phyloP scores from a whole-genome alignment of 1,284 basidiomycete genomes.

The Schizophyllum amplum region DNA sequence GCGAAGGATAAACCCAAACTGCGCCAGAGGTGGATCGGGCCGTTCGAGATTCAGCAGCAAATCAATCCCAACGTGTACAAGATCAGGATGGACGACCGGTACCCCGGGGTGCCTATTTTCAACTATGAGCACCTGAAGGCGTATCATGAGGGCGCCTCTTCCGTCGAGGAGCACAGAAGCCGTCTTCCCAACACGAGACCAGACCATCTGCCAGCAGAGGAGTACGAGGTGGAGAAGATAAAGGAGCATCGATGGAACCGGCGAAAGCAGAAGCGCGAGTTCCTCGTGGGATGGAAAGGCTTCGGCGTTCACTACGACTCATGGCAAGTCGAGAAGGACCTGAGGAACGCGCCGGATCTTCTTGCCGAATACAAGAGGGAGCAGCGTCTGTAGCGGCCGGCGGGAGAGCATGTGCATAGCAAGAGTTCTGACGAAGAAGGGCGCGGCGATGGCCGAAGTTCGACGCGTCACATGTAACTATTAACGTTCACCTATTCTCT shows the following conservation, averaged over 20 bases:
- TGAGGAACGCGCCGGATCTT: background rate
- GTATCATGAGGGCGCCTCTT: constrained; percentile 6
- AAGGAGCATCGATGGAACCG: background rate
- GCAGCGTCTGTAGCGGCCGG: too few species aligned
- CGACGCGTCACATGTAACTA: too few species aligned
- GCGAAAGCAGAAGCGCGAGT: background rate
- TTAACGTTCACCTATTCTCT: too few species aligned
- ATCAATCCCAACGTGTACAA: constrained; percentile 21
- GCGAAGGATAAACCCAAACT: constrained; percentile 23
- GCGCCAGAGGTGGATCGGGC: constrained; percentile 21
- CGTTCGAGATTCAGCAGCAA: constrained; percentile 22
- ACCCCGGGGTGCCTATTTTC: constrained; percentile 21
- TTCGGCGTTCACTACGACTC: constrained; percentile 14
- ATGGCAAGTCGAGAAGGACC: background rate
- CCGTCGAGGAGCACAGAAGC: background rate
- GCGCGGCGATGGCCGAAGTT: too few species aligned
- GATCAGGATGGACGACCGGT: constrained; percentile 17
- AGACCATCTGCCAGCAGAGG: background rate
- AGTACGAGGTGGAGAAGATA: background rate
- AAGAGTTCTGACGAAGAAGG: too few species aligned
- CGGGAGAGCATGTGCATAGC: too few species aligned
- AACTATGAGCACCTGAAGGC: constrained; percentile 21
- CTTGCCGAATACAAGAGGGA: background rate
- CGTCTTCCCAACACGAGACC: background rate
- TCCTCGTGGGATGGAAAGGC: constrained; percentile 16